These are phyloP conservation scores for Ogataea pignaliae DNA, from an alignment of 805 yeast genomes.

Conservation along the genomic window DNA sequence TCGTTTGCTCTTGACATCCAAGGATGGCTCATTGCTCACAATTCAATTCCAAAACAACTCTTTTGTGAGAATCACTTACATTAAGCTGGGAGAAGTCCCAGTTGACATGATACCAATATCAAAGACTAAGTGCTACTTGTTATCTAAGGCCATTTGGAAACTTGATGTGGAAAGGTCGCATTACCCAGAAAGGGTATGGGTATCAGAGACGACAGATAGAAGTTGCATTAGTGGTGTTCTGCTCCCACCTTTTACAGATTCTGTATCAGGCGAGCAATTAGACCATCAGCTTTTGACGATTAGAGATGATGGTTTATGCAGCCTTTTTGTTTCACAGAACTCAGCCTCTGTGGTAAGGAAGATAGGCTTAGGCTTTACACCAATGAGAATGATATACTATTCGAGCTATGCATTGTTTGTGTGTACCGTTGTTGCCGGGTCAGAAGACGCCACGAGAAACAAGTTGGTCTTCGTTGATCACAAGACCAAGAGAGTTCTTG, in stretches of 20 bases:
- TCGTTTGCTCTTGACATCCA: slow-evolving; percentile 18
- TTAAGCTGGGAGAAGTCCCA: slow-evolving; percentile 18
- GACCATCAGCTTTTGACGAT: slow-evolving; percentile 23
- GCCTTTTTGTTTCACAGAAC: slow-evolving; percentile 14
- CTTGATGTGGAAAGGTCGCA: slow-evolving; percentile 18
- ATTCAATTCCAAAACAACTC: not conserved
- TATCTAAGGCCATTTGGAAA: slow-evolving; percentile 25
- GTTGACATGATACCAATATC: slow-evolving; percentile 11
- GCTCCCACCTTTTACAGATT: slow-evolving; percentile 3
- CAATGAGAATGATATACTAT: slow-evolving; percentile 25
- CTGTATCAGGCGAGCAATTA: slow-evolving; percentile 1
- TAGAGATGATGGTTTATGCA: slow-evolving; percentile 32
- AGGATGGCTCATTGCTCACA: slow-evolving; percentile 17
- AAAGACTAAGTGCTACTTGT: slow-evolving; percentile 10
- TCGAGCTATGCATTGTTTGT: slow-evolving; percentile 19
- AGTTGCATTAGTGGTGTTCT: slow-evolving; percentile 13
- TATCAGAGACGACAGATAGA: slow-evolving; percentile 22
- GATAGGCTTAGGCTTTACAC: slow-evolving; percentile 21
- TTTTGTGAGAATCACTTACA: not conserved
- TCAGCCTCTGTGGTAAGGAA: slow-evolving; percentile 19
- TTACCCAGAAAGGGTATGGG: slow-evolving; percentile 24
- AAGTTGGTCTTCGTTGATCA: slow-evolving; percentile 24
- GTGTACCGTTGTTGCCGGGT: no score
- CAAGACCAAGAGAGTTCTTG: slow-evolving; percentile 9
- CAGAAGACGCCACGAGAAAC: not conserved